Conservation (phyloP, 2,329 filamentous ascomycete species). For the Penicillium digitatum region DNA sequence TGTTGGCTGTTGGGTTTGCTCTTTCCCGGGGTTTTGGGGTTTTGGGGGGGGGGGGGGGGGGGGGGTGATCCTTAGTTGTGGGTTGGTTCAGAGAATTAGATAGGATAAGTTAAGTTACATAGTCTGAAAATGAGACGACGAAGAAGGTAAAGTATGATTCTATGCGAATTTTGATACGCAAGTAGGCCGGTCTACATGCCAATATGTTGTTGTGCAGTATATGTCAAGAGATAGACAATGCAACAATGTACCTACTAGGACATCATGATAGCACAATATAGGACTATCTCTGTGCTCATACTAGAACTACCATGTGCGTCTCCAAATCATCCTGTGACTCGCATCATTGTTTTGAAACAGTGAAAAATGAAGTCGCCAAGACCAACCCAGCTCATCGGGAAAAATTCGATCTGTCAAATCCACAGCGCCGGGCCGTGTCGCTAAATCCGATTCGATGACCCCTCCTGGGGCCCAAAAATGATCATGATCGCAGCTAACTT, state of each 20-base stretch:
- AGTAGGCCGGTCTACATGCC: not conserved
- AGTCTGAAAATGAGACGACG: not conserved
- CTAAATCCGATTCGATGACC: conserved; percentile 1
- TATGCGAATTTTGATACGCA: not conserved
- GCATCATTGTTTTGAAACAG: not conserved
- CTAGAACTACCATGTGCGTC: not conserved
- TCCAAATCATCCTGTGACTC: not conserved
- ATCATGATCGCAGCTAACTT: not conserved
- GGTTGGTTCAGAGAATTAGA: not conserved
- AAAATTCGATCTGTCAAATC: conserved; percentile 5
- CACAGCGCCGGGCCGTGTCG: not conserved
- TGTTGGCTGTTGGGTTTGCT: not conserved
- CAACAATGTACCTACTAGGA: not conserved
- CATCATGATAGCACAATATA: not conserved
- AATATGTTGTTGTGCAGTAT: not conserved
- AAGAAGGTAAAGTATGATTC: not conserved
- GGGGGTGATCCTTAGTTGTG: too few species aligned
- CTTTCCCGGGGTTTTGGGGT: not conserved
- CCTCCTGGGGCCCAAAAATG: not conserved
- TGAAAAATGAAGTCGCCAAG: not conserved
- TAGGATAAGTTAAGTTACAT: not conserved
- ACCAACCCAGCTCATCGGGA: not conserved
- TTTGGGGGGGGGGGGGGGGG: too few species aligned
- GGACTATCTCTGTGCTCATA: too few species aligned
- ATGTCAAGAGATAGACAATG: not conserved